phyloP scores from a whole-genome alignment of 2,329 filamentous ascomycete genomes.

The Penicillium sp. region DNA sequence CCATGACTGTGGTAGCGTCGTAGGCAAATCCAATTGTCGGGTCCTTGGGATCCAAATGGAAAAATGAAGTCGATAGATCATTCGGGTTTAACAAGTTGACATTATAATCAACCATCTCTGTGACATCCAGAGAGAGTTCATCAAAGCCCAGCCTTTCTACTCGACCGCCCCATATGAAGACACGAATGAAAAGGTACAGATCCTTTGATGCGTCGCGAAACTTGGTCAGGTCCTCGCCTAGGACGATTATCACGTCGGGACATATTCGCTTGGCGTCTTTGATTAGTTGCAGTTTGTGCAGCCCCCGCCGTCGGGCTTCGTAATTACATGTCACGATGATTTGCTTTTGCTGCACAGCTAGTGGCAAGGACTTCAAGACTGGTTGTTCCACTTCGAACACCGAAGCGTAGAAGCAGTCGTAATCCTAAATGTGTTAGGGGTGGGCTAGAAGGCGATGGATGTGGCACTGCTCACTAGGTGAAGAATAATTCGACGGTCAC shows the following conservation, averaged over 20 bases:
- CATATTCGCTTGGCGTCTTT: conserved; percentile 76
- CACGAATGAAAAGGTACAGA: conserved; percentile 71
- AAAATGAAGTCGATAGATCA: conserved; percentile 70
- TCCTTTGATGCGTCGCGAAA: conserved; percentile 86
- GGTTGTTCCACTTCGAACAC: conserved; percentile 83
- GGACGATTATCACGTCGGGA: conserved; percentile 79
- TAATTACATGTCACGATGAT: conserved; percentile 96
- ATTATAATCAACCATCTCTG: conserved; percentile 85
- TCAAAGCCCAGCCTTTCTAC: conserved; percentile 87
- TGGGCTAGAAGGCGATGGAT: neutral
- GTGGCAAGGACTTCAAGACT: conserved; percentile 67
- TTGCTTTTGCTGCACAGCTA: conserved; percentile 90
- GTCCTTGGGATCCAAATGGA: conserved; percentile 71
- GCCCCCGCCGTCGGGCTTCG: conserved; percentile 68
- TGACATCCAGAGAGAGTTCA: conserved; percentile 80
- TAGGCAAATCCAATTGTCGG: conserved; percentile 79
- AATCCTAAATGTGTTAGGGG: conserved; percentile 37
- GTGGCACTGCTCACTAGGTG: conserved; percentile 67
- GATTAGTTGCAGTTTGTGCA: conserved; percentile 80
- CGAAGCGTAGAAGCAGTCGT: conserved; percentile 85
- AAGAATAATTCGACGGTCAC: conserved; percentile 69
- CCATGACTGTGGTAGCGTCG: conserved; percentile 68
- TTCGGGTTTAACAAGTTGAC: conserved; percentile 67
- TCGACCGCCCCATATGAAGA: conserved; percentile 74
- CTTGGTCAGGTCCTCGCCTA: conserved; percentile 81